These are phyloP conservation scores for Schizosaccharomyces japonicus DNA, from an alignment of 805 yeast genomes.

Conservation along the genomic window DNA sequence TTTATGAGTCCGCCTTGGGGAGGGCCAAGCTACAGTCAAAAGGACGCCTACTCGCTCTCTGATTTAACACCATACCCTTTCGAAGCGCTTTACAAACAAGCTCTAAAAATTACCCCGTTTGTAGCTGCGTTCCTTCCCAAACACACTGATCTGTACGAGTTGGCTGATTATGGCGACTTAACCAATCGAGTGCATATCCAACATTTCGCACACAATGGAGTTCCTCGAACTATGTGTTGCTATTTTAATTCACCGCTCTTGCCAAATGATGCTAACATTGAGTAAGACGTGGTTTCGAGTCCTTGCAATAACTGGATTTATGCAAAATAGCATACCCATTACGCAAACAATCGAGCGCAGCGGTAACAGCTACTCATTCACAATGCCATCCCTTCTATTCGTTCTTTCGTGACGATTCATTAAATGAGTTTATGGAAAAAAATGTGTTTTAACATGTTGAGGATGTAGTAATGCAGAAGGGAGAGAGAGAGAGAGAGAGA, in stretches of 20 bases:
- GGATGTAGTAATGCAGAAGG: no score
- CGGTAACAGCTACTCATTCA: no score
- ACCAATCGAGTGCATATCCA: neutral
- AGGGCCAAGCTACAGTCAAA: slow-evolving; percentile 16
- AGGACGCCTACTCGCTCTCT: slow-evolving; percentile 8
- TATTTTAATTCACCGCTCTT: slow-evolving; percentile 8
- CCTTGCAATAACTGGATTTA: no score
- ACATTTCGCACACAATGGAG: neutral
- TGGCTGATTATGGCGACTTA: slow-evolving; percentile 4
- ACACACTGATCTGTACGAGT: slow-evolving; percentile 9
- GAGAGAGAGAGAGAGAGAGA: no score
- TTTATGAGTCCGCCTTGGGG: slow-evolving; percentile 85
- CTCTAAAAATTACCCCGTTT: slow-evolving; percentile 8
- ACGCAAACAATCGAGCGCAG: no score
- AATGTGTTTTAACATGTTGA: no score
- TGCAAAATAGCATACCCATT: no score
- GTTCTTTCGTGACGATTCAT: no score
- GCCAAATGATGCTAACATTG: no score
- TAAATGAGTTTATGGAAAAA: no score
- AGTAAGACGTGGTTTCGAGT: no score
- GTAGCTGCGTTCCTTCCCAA: slow-evolving; percentile 11
- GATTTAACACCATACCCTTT: slow-evolving; percentile 9
- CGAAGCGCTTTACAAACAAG: slow-evolving; percentile 6
- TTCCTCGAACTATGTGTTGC: slow-evolving; percentile 3
- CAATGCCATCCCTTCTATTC: no score